Evolutionary conservation across 495 filamentous ascomycete genomes (phyloP), one percentile per base, ranked within the genome.

Genomic region (Talaromyces adpressus): DNA sequence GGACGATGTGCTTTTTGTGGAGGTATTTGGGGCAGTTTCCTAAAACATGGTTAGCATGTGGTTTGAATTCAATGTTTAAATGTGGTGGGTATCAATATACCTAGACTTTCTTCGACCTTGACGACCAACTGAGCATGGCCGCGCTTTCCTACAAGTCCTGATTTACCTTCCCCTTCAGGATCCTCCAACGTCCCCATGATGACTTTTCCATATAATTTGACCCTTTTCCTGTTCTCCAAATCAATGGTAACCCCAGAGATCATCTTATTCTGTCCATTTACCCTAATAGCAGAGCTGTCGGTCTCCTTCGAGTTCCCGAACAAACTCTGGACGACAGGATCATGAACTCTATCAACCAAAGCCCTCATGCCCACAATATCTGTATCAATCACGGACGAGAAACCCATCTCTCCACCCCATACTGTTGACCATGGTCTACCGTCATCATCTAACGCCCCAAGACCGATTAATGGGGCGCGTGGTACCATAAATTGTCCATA

Each of bases 11-110:
- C 69, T 89, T 91, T 64, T 82, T 83, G 73, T 91, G 93, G 22
- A 94, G 65, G 65, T 95, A 93, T 75, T 93, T 95, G 0, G 91
- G 91, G 68, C 90, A 93, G 64, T 92, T 93, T 12, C 82, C 75
- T 82, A 57, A n/a, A n/a, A 12, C n/a, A 29, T 71, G 3, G 71
- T 68, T 36, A 58, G 4, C 39, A 25, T 45, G 11, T 39, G 6
- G 25, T 14, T 30, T 16, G 5, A 32, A 57, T 25, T n/a, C n/a
- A n/a, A n/a, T n/a, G n/a, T n/a, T 32, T 25, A 2, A 23, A 36
- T 65, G 11, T 36, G 20, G 7, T 29, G 2, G 3, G 61, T 62
- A 54, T 64, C 25, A 60, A 67, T 74, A 67, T 72, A 78, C 87
- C 87, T 34, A 94, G 69, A 70, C 82, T 87, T 67, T 88, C 87